Percentiles rank a stretch among this genome's conserved stretches.
Evolutionary conservation across 2,329 filamentous ascomycete species (phyloP).

Genomic region (Ceratocystis papillata): DNA sequence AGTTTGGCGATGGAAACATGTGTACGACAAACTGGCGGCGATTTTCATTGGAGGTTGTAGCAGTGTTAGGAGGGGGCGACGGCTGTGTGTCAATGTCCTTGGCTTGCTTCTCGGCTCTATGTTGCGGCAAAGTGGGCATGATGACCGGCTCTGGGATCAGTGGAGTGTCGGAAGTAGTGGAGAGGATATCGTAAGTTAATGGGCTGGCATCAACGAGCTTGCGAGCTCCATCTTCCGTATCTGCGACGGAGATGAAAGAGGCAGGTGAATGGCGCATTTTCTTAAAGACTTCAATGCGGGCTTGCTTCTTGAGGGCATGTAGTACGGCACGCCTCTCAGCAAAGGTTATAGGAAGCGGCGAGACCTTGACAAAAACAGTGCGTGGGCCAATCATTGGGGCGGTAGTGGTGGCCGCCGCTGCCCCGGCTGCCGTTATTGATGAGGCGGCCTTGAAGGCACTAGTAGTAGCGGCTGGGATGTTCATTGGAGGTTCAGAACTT

Average conservation of each 20-base stretch:
- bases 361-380: conserved; percentile 35
- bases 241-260: conserved; percentile 43
- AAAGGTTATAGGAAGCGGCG: conserved; percentile 42
- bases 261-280: conserved; percentile 37
- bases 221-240: conserved; percentile 33
- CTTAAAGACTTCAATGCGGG: conserved; percentile 44
- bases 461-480: not conserved
- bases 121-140: conserved; percentile 23
- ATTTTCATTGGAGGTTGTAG: conserved; percentile 28
- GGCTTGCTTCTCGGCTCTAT: conserved; percentile 16
- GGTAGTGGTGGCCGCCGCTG: not conserved
- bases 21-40: conserved; percentile 36
- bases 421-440: not conserved
- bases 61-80: conserved; percentile 31
- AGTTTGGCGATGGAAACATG: conserved; percentile 34
- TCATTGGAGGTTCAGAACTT: not conserved
- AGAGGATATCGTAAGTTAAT: conserved; percentile 37
- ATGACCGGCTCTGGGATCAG: conserved; percentile 13
- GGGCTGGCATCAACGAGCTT: conserved; percentile 38
- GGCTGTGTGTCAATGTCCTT: conserved; percentile 26
- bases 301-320: conserved; percentile 41
- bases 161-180: not conserved
- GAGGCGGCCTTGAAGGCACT: not conserved
- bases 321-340: conserved; percentile 46
- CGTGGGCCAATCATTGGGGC: conserved; percentile 15